A percentile compares a stretch with the other conserved stretches of the same genome.
Evolutionary conservation across 2,329 filamentous ascomycete species (phyloP).

Genomic region (Hirsutella thompsonii): DNA sequence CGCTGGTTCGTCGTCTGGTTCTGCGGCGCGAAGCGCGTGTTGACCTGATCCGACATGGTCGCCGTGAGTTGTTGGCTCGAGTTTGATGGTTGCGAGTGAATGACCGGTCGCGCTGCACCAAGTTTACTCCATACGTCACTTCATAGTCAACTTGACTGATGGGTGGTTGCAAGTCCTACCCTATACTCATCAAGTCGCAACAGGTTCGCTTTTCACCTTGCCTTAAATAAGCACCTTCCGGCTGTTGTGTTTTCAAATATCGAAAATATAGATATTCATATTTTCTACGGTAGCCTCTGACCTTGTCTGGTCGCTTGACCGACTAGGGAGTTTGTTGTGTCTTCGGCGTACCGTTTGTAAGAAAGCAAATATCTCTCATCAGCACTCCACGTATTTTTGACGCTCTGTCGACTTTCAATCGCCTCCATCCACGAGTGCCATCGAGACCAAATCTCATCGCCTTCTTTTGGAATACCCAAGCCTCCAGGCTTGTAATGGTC

Average conservation of each 20-base stretch:
- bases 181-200: too few species aligned
- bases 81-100: too few species aligned
- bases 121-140: too few species aligned
- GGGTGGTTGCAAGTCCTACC: too few species aligned
- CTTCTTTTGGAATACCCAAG: conserved; percentile 31
- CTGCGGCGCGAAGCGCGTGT: conserved; percentile 60
- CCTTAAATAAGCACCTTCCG: too few species aligned
- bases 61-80: too few species aligned
- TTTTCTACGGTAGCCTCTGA: conserved; percentile 37
- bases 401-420: conserved; percentile 44
- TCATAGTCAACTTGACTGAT: too few species aligned
- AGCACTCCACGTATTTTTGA: conserved; percentile 56
- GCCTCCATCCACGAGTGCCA: conserved; percentile 54
- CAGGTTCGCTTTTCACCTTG: too few species aligned
- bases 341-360: conserved; percentile 55
- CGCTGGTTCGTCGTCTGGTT: conserved; percentile 67
- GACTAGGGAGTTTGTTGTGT: conserved; percentile 48
- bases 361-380: conserved; percentile 53
- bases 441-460: conserved; percentile 49
- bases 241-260: too few species aligned
- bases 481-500: conserved; percentile 58
- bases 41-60: conserved; percentile 27
- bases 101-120: too few species aligned
- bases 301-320: conserved; percentile 51
- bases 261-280: too few species aligned